Evolutionary conservation across 2,329 filamentous ascomycete genomes (phyloP).

Genomic region (Raffaelea ambrosiae): DNA sequence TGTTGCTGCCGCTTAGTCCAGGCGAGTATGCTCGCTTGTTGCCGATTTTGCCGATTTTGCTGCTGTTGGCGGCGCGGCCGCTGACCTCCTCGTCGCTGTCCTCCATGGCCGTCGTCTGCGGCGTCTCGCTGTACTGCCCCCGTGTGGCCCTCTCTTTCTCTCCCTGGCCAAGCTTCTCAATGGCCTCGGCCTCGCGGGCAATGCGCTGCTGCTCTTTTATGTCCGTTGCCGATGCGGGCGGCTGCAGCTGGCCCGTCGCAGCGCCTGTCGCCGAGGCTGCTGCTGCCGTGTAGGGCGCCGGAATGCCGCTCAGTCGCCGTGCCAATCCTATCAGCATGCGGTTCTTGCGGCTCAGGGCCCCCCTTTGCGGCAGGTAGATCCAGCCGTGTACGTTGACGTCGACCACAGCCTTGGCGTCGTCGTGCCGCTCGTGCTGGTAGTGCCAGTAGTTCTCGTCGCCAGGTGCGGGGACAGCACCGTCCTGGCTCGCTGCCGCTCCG

Average conservation of each 20-base stretch:
- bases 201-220: slow-evolving; percentile 56
- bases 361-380: slow-evolving; percentile 81
- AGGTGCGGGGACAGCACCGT: slow-evolving; percentile 25
- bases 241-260: slow-evolving; percentile 7
- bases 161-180: slow-evolving; percentile 61
- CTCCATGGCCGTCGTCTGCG: slow-evolving; percentile 19
- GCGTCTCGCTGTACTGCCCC: slow-evolving; percentile 65
- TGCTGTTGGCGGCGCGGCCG: slow-evolving; percentile 26
- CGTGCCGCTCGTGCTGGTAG: slow-evolving; percentile 67
- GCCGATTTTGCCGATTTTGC: too few species aligned
- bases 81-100: slow-evolving; percentile 25
- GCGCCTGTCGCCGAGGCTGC: slow-evolving; percentile 20
- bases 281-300: slow-evolving; percentile 48
- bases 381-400: slow-evolving; percentile 94
- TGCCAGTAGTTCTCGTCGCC: slow-evolving; percentile 65
- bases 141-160: slow-evolving; percentile 63
- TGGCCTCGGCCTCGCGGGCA: slow-evolving; percentile 64
- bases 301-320: slow-evolving; percentile 78
- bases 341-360: slow-evolving; percentile 80
- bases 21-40: too few species aligned
- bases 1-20: background rate
- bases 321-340: slow-evolving; percentile 80
- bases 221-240: slow-evolving; percentile 38
- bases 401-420: slow-evolving; percentile 77
- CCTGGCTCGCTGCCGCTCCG: slow-evolving; percentile 19